phyloP scores from a whole-genome alignment of 2,329 filamentous ascomycete genomes.

The Diaporthe sp. region DNA sequence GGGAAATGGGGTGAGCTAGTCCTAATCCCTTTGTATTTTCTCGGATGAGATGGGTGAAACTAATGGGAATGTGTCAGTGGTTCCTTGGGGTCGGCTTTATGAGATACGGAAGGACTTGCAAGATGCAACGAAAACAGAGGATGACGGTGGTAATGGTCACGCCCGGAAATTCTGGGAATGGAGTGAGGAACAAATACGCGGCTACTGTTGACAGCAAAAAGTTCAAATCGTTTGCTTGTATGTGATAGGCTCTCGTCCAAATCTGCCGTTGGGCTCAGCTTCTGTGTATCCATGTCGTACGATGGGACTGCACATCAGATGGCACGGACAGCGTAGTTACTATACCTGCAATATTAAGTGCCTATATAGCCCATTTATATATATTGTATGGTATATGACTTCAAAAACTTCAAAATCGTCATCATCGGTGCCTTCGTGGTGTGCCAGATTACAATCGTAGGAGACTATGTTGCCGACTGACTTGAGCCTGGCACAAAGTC shows the following conservation, averaged over 20 bases:
- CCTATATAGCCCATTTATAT: not conserved
- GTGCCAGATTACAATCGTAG: not conserved
- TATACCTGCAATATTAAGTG: not conserved
- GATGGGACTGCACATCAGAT: not conserved
- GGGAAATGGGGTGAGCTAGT: constrained; percentile 44
- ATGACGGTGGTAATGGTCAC: constrained; percentile 55
- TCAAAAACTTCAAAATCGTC: not conserved
- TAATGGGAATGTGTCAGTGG: constrained; percentile 45
- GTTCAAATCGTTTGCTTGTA: not conserved
- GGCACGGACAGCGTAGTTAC: not conserved
- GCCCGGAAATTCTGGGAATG: constrained; percentile 57
- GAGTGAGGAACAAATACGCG: constrained; percentile 55
- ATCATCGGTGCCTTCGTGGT: not conserved
- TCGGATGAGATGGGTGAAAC: not conserved
- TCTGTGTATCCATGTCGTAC: not conserved
- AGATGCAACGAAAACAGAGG: constrained; percentile 48
- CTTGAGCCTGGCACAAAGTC: too few relatives aligned
- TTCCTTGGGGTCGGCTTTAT: constrained; percentile 55
- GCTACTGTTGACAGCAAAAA: not conserved
- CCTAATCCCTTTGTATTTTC: not conserved
- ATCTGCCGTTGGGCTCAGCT: not conserved
- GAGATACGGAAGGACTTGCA: constrained; percentile 50
- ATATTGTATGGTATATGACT: not conserved
- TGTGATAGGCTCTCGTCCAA: not conserved
- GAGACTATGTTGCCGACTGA: not conserved